Evolutionary conservation across 2,329 filamentous ascomycete species (phyloP).

Genomic region (Colletotrichum limetticola): DNA sequence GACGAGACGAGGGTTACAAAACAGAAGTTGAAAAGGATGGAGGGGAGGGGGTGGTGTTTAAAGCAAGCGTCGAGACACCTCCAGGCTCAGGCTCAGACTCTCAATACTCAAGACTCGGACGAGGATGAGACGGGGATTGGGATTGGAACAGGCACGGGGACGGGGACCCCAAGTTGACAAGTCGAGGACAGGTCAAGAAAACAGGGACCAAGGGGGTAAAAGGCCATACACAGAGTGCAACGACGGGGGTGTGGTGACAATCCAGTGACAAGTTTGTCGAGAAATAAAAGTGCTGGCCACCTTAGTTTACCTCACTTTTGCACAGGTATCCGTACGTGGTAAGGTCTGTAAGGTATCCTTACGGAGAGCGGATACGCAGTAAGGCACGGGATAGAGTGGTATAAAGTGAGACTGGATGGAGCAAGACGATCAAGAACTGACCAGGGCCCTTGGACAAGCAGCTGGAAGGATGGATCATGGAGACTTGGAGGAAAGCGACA

Average conservation of each 20-base stretch:
- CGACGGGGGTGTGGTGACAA: constrained; percentile 26
- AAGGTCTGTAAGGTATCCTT: too few relatives aligned
- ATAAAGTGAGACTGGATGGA: constrained; percentile 18
- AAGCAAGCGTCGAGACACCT: constrained; percentile 18
- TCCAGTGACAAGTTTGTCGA: constrained; percentile 29
- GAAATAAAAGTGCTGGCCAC: neutral
- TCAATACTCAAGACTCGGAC: neutral
- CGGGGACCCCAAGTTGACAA: constrained; percentile 5
- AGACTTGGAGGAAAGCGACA: neutral
- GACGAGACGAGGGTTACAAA: constrained; percentile 26
- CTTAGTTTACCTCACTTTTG: too few relatives aligned
- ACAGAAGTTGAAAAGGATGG: constrained; percentile 17
- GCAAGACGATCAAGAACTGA: constrained; percentile 20
- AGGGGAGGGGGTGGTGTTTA: constrained; percentile 33
- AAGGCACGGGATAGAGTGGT: too few relatives aligned
- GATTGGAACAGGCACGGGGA: neutral
- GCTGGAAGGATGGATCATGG: constrained; percentile 26
- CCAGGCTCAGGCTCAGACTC: neutral
- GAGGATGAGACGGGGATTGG: too few relatives aligned
- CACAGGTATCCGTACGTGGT: too few relatives aligned
- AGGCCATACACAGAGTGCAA: neutral
- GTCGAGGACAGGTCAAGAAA: neutral
- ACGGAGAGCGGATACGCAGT: constrained; percentile 7
- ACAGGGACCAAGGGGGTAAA: neutral
- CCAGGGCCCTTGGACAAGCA: constrained; percentile 21